phyloP scores from a whole-genome alignment of 2,329 filamentous ascomycete genomes.

The Arthrobotrys conoides region DNA sequence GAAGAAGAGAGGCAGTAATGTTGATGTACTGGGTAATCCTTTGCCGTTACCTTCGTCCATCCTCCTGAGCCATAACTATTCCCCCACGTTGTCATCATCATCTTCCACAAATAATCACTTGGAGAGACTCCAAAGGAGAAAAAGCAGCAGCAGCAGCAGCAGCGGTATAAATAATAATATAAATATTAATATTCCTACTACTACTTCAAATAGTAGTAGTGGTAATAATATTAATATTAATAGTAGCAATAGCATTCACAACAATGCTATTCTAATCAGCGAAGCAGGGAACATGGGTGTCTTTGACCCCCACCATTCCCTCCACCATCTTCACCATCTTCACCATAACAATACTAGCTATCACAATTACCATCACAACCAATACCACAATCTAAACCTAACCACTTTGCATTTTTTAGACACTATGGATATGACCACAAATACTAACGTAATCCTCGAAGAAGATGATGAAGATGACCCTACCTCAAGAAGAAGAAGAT shows the following conservation, averaged over 20 bases:
- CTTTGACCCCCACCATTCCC: not conserved
- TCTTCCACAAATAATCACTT: not conserved
- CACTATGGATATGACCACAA: conserved; percentile 20
- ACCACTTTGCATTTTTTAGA: conserved; percentile 5
- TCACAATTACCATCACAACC: not conserved
- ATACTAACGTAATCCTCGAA: conserved; percentile 9
- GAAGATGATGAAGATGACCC: conserved; percentile 21
- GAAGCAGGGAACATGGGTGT: conserved; percentile 20
- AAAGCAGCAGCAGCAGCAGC: conserved; percentile 35
- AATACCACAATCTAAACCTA: conserved; percentile 15
- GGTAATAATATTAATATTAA: not conserved
- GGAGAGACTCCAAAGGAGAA: conserved; percentile 51
- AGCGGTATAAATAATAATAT: conserved; percentile 51
- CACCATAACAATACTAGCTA: not conserved
- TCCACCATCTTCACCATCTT: not conserved
- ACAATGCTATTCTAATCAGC: conserved; percentile 23
- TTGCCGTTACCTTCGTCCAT: conserved; percentile 31
- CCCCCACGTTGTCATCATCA: not conserved
- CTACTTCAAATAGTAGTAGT: not conserved
- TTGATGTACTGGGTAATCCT: conserved; percentile 53
- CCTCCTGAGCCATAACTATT: conserved; percentile 14
- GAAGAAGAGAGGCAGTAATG: conserved; percentile 52
- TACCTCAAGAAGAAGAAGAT: not conserved
- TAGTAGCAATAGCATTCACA: conserved; percentile 13
- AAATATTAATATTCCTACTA: not conserved